Evolutionary conservation across 495 filamentous ascomycete genomes (phyloP), one percentile per base, ranked within the genome.

Genomic region (Gamarada debralockiae): DNA sequence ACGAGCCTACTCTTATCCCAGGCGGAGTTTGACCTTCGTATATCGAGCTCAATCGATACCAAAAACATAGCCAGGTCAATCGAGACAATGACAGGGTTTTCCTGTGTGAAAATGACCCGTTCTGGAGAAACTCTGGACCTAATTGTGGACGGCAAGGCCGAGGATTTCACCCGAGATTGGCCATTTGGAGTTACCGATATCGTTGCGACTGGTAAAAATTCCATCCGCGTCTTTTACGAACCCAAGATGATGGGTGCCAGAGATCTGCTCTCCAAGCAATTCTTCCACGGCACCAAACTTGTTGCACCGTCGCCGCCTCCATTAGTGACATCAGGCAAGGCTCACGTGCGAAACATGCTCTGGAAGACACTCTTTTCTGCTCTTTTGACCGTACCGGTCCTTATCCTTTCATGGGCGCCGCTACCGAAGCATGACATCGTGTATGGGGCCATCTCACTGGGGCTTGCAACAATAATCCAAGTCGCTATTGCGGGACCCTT

Each of bases 341-440:
- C 75, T 48, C 82, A 88, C 63, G 73, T 90, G 3, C 76, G 72
- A n/a, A 60, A 75, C 38, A 66, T 80, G 8, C 73, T 74, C 17
- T 80, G 70, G 52, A 78, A 80, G 66, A 86, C 83, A 0, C 10
- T 86, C 7, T 52, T 82, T 6, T 82, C 87, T 8, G 67, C 65
- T 3, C 13, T 74, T 14, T 61, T 91, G 21, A 92, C 89, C 0
- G 71, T 92, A 15, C 87, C 89, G 0, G 83, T 92, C 2, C 67
- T 92, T 3, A 73, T 91, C n/a, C 53, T 92, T 56, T 76, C 85
- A 20, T 92, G 84, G 83, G 82, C 80, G 37, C 75, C 79, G 2
- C 65, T 85, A 15, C 69, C 73, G 9, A 56, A 73, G 15, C 59
- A 64, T 13, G 57, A 72, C 4, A 34, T 85, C 10, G 59, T 68